Evolutionary conservation across 768 basidiomycete genomes (phyloP), one percentile per base, ranked within the genome.

Genomic region (Russula abietina): DNA sequence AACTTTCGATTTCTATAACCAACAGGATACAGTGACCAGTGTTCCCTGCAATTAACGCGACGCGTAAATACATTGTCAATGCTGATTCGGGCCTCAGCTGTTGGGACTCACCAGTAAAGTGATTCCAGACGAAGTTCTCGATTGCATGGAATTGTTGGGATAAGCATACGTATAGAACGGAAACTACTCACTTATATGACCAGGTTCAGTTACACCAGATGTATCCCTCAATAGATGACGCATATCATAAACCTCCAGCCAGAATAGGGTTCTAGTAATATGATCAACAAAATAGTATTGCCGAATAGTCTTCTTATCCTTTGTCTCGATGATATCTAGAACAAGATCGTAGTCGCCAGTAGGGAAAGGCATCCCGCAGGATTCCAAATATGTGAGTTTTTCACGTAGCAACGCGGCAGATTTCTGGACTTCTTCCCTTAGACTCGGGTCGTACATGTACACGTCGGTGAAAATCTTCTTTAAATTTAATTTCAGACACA

Each of bases 201-300:
- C 39, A 46, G 58, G 30, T 50, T 60, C 53, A 14, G 6, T 0
- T 43, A 28, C 53, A 28, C 62, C 62, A 17, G 0, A 24, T 32
- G 45, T 16, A 2, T 32, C 53, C n/a, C 2, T 0, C 46, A 64
- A 55, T 2, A 60, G 4, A 4, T 24, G 1, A 3, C 1, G 10
- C n/a, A 52, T 45, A 5, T 55, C 24, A 55, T 64, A 64, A 24
- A 0, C 4, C 1, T 50, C 3, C 39, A 36, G 22, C 62, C 62
- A 64, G 39, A 60, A 64, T 48, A 64, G 12, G 16, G 53, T 55
- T 32, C 17, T 55, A 2, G 6, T 50, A 3, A 28, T 10, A 10
- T 64, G 62, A 36, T 64, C 58, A 24, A 55, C 62, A 36, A 28
- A 64, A 43, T 64, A 64, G 39, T 64, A 64, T n/a, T 38, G 26